Percentiles rank a stretch among this genome's conserved stretches.
Evolutionary conservation across 225 moss, liverwort and hornwort genomes (phyloP).

Genomic region (Lunularia cruciata): DNA sequence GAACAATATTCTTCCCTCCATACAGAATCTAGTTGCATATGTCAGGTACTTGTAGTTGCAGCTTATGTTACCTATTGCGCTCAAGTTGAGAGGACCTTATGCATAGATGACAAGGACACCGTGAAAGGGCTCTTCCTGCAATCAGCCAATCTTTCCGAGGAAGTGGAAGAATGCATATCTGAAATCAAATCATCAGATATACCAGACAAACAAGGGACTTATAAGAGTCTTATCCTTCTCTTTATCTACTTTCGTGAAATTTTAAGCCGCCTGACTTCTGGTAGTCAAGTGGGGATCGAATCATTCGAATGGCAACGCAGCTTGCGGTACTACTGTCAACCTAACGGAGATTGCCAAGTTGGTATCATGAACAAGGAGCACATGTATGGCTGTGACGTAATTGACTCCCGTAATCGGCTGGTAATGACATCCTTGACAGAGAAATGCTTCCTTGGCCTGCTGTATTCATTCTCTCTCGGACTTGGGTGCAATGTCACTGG

Average conservation of each 20-base stretch:
- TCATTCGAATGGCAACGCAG: constrained; percentile 51
- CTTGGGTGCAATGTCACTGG: constrained; percentile 46
- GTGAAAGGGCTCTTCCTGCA: constrained; percentile 32
- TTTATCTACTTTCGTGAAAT: constrained; percentile 45
- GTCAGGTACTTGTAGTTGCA: constrained; percentile 44
- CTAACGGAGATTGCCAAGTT: constrained; percentile 33
- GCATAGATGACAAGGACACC: constrained; percentile 16
- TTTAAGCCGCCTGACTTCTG: constrained; percentile 27
- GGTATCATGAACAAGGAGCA: constrained; percentile 45
- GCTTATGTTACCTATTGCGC: constrained; percentile 41
- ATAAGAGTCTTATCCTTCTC: constrained; percentile 41
- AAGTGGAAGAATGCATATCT: constrained; percentile 35
- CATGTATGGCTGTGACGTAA: constrained; percentile 45
- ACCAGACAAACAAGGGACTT: constrained; percentile 20
- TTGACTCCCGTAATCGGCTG: constrained; percentile 43
- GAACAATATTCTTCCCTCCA: background rate
- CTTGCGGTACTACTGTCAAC: constrained; percentile 48
- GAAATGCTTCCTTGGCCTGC: constrained; percentile 47
- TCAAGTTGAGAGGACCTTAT: constrained; percentile 39
- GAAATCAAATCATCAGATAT: constrained; percentile 28
- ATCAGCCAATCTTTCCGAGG: constrained; percentile 28
- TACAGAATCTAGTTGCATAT: constrained; percentile 4
- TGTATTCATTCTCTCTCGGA: constrained; percentile 50
- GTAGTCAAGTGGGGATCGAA: constrained; percentile 28
- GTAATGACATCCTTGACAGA: constrained; percentile 52